Evolutionary conservation across 805 yeast species (phyloP).

Genomic region (Blastobotrys terrestris): DNA sequence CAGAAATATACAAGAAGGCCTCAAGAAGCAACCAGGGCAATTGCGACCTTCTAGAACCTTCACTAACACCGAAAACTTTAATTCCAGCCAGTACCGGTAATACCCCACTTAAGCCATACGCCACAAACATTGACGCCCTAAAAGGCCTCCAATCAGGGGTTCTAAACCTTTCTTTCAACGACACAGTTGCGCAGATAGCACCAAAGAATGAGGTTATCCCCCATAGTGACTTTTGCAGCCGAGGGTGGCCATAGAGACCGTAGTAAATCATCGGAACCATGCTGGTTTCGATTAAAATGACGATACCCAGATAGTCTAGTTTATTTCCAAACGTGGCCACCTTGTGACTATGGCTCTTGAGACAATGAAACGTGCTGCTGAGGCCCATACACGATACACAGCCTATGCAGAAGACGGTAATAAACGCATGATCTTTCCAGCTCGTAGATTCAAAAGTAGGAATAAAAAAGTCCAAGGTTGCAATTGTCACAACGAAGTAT

Average conservation of each 20-base stretch:
- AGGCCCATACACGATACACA: conserved; percentile 53
- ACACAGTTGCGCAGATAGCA: conserved; percentile 50
- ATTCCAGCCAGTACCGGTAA: conserved; percentile 61
- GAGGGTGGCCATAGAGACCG: conserved; percentile 37
- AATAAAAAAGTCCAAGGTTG: conserved; percentile 15
- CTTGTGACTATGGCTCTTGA: conserved; percentile 57
- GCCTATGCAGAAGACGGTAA: conserved; percentile 51
- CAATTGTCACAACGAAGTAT: conserved; percentile 13
- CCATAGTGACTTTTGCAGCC: conserved; percentile 26
- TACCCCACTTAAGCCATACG: conserved; percentile 72
- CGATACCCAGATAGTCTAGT: conserved; percentile 71
- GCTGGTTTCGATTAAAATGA: conserved; percentile 59
- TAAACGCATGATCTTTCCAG: conserved; percentile 43
- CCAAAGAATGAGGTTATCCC: conserved; percentile 49
- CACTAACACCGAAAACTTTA: conserved; percentile 41
- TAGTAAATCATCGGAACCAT: conserved; percentile 46
- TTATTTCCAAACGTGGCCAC: conserved; percentile 56
- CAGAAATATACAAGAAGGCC: conserved; percentile 67
- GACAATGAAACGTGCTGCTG: conserved; percentile 61
- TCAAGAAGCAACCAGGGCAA: conserved; percentile 60
- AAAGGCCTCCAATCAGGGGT: conserved; percentile 65
- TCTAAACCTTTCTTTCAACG: conserved; percentile 62
- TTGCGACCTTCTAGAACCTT: conserved; percentile 46
- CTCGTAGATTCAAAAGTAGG: conserved; percentile 27
- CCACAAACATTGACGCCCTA: conserved; percentile 71